Conservation (phyloP, 2,329 filamentous ascomycete species). For the Penicillium nordicum region DNA sequence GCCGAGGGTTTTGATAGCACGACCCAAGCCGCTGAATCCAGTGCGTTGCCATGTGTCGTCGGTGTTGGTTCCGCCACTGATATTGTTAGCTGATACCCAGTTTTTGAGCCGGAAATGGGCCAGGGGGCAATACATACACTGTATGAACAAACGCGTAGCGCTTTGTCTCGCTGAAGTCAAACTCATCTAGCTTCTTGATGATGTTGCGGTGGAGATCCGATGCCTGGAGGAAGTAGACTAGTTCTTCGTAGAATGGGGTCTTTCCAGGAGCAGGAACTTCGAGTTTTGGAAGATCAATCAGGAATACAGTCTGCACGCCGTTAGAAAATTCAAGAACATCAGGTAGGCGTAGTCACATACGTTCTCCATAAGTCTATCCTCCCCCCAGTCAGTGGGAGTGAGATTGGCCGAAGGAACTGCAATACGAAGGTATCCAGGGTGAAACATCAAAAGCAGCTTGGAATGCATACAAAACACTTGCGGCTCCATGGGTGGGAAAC, state of each 20-base stretch:
- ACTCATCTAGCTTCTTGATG: slow-evolving; percentile 65
- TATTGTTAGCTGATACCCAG: slow-evolving; percentile 8
- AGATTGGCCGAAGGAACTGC: slow-evolving; percentile 87
- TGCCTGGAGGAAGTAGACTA: slow-evolving; percentile 67
- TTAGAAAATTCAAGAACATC: slow-evolving; percentile 6
- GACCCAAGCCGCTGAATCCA: slow-evolving; percentile 72
- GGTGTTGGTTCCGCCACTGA: slow-evolving; percentile 55
- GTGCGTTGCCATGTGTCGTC: slow-evolving; percentile 51
- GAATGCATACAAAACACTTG: slow-evolving; percentile 80
- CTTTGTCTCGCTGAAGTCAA: slow-evolving; percentile 74
- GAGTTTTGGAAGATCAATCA: slow-evolving; percentile 77
- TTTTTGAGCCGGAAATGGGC: background rate
- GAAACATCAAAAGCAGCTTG: slow-evolving; percentile 88
- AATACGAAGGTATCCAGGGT: slow-evolving; percentile 67
- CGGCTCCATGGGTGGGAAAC: slow-evolving; percentile 78
- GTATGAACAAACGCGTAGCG: slow-evolving; percentile 79
- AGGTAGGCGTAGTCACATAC: slow-evolving; percentile 42
- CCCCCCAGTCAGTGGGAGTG: slow-evolving; percentile 84
- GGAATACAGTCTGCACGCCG: slow-evolving; percentile 64
- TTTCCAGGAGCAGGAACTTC: slow-evolving; percentile 22
- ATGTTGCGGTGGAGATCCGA: slow-evolving; percentile 64
- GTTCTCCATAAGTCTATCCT: slow-evolving; percentile 75
- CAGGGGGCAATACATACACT: slow-evolving; percentile 56
- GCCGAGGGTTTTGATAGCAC: slow-evolving; percentile 62
- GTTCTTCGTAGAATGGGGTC: slow-evolving; percentile 64